These are phyloP conservation scores for Acacia concinna DNA, from an alignment of 331 rosid species.

Conservation along the genomic window DNA sequence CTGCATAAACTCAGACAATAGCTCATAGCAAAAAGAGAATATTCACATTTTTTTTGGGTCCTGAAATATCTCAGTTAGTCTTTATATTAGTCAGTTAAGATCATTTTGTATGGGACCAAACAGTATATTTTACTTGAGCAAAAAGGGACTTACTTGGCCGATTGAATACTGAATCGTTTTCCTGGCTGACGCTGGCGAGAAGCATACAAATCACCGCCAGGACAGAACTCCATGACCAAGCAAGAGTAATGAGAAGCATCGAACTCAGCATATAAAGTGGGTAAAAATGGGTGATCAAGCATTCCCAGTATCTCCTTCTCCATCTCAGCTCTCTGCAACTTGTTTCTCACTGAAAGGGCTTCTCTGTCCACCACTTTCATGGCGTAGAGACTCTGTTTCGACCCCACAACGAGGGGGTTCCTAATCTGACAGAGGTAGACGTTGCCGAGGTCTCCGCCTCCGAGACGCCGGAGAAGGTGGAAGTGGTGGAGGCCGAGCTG, in stretches of 20 bases:
- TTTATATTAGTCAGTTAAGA: too few species aligned
- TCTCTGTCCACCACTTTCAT: slow-evolving; percentile 98
- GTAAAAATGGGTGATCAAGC: slow-evolving; percentile 95
- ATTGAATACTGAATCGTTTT: slow-evolving; percentile 67
- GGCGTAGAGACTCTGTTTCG: slow-evolving; percentile 52
- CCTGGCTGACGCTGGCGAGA: slow-evolving; percentile 76
- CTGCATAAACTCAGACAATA: background rate
- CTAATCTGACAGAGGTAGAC: slow-evolving; percentile 92
- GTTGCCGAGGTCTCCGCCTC: slow-evolving; percentile 89
- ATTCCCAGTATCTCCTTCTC: slow-evolving; percentile 79
- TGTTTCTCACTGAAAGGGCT: slow-evolving; percentile 82
- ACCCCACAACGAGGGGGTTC: slow-evolving; percentile 68
- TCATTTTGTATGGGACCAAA: too few species aligned
- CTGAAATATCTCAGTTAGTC: too few species aligned
- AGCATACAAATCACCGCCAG: slow-evolving; percentile 90
- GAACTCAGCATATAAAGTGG: slow-evolving; percentile 80
- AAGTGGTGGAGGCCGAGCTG: slow-evolving; percentile 81
- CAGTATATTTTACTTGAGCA: too few species aligned
- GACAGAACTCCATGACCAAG: slow-evolving; percentile 95
- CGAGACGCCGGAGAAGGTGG: slow-evolving; percentile 74
- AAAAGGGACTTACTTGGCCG: slow-evolving; percentile 58
- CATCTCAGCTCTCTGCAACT: slow-evolving; percentile 82
- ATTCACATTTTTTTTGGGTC: background rate
- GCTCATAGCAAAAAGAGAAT: background rate
- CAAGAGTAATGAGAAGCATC: slow-evolving; percentile 97